These are phyloP conservation scores for Trichaptum fuscoviolaceum DNA, from an alignment of 768 basidiomycete species.

Conservation along the genomic window DNA sequence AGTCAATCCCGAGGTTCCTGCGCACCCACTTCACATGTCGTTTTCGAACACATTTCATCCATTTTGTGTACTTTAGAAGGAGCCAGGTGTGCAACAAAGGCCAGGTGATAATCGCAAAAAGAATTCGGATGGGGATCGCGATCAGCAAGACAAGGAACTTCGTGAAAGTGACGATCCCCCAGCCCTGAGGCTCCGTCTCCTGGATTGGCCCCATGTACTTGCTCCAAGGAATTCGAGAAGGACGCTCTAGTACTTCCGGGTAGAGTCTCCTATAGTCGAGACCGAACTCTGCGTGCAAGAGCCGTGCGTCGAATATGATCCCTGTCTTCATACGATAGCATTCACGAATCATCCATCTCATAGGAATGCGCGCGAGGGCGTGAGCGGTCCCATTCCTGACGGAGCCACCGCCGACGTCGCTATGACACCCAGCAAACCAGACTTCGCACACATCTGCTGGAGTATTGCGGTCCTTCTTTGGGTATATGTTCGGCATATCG, in stretches of 20 bases:
- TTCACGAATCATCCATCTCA: constrained; percentile 68
- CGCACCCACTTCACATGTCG: background rate
- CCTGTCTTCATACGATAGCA: constrained; percentile 51
- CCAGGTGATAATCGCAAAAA: background rate
- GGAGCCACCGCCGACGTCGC: constrained; percentile 53
- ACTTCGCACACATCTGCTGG: constrained; percentile 25
- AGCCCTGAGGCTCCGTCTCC: background rate
- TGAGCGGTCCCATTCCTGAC: constrained; percentile 36
- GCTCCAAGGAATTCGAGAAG: constrained; percentile 2
- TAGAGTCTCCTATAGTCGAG: constrained; percentile 32
- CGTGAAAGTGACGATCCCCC: background rate
- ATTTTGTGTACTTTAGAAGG: background rate
- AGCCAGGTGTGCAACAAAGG: background rate
- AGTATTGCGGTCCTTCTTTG: constrained; percentile 24
- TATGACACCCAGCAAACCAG: constrained; percentile 6
- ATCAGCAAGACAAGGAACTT: constrained; percentile 1
- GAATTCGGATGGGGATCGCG: background rate
- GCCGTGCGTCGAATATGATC: constrained; percentile 50
- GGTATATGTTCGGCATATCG: constrained; percentile 12
- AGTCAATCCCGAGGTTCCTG: background rate
- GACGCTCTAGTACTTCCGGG: constrained; percentile 3
- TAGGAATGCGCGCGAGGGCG: constrained; percentile 44
- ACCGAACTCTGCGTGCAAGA: constrained; percentile 36
- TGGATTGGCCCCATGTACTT: background rate
- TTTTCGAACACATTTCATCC: too few relatives aligned